Evolutionary conservation across 139 green algal species (phyloP), one percentile per base, ranked within the genome.

Genomic region (Chlorella vulgaris): DNA sequence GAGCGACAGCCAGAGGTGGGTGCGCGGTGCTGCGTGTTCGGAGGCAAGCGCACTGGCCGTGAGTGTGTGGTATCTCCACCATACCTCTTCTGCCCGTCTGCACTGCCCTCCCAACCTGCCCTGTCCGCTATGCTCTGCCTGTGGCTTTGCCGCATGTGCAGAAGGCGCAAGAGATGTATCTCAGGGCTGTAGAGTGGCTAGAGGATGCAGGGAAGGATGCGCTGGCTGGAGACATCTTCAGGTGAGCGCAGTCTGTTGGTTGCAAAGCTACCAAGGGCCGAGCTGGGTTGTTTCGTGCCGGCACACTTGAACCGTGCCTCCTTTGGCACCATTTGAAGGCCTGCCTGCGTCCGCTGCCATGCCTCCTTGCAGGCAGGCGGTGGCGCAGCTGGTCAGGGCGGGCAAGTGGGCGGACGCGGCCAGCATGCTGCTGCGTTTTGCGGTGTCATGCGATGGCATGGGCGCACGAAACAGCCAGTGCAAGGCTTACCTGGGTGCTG

Each of bases 401-500:
- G 39, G 83, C 43, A 55, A 75, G 5, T 93, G 85, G 74, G 62
- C n/a, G 2, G 91, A 94, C 24, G 90, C 89, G 0, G 88, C 87
- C 1, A 70, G 75, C 55, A 65, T 91, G 67, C 84, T 90, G 31
- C 83, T 95, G 85, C 84, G 88, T 1, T 93, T 94, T 86, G 93
- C 88, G 19, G 74, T 83, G 1, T 81, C 89, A 0, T 94, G 87
- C 62, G 87, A 93, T 10, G 70, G 36, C 26, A 40, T 13, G 2
- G 39, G 74, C 15, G 79, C 79, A 3, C 77, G 74, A 69, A 81
- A 66, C 75, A 90, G 85, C 31, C 89, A 94, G 74, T 84, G 68
- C 75, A 93, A 91, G 58, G 87, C 90, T 0, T 97, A 96, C 78
- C 83, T 97, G 18, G 87, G 89, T 39, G 84, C 87, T 0, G 86